Base-by-base conservation (phyloP, 1,284 basidiomycete species). In the Apiotrichum montevideense region DNA sequence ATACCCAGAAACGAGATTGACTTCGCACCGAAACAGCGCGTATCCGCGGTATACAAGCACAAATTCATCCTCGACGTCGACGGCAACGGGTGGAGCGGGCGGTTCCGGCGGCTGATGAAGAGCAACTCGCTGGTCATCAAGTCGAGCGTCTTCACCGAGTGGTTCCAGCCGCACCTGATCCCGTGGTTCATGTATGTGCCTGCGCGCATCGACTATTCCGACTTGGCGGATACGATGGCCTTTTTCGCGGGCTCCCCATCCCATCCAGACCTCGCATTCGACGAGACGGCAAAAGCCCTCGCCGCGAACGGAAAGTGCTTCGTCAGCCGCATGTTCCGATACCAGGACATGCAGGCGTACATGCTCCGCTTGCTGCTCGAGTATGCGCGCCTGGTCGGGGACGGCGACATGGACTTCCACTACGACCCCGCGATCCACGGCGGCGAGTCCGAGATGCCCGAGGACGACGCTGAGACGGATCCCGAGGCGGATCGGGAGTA, bases 1-100 rank as follows among this genome's bases (percentile, higher is more conserved):
- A 43, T 35, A 11, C 9, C 10, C 57, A 75, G 72, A 41, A 40
- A 55, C 15, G 70, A 72, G 52, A 69, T 76, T 42, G 51, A 67
- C 1, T 75, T 68, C 60, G 73, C 70, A 1, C 62, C 33, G 58
- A 1, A 56, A 46, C 72, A 75, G 52, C 42, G 51, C 2, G 44
- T 66, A 2, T 60, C 66, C 14, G 61, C 64, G n/a, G 46, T 72
- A 46, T 70, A 71, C 54, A 54, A 69, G 56, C 71, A 78, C 67
- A 79, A 78, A 60, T 79, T 77, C 66, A 54, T 79, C 49, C 69
- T 79, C 11, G 79, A 80, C 57, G 77, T 79, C 15, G 79, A 79
- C 58, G 77, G 79, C 1, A 80, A 80, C 62, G 77, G 74, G 2
- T 79, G 76, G 77, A 73, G 70, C 56, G 72, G 70, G 6, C 69